Evolutionary conservation across 169 alveolate species (phyloP).

Genomic region (Cryptosporidium sp.): DNA sequence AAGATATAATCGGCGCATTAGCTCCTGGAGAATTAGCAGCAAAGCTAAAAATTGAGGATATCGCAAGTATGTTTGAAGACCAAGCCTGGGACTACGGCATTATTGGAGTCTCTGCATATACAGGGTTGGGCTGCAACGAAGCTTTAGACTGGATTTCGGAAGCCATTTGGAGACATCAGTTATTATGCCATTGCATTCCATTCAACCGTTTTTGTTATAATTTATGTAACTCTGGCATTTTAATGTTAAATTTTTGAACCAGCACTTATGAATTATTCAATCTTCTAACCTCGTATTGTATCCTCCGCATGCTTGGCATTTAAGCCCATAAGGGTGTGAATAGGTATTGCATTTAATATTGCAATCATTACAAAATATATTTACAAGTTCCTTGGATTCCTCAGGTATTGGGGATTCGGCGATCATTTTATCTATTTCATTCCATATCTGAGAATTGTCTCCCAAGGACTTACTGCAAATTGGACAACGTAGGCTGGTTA

Average conservation of each 20-base stretch:
- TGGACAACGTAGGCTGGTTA: conserved; percentile 52
- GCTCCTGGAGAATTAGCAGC: conserved; percentile 27
- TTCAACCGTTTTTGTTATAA: conserved; percentile 55
- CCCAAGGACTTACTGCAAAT: conserved; percentile 34
- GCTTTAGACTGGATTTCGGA: conserved; percentile 71
- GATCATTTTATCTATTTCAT: conserved; percentile 76
- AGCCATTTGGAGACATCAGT: conserved; percentile 52
- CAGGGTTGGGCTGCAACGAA: conserved; percentile 57
- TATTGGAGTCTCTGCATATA: conserved; percentile 68
- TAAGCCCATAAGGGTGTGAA: conserved; percentile 72
- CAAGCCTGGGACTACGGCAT: conserved; percentile 6
- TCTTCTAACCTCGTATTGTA: conserved; percentile 73
- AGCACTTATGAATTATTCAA: not conserved
- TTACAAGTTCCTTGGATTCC: conserved; percentile 40
- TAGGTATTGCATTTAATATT: conserved; percentile 40
- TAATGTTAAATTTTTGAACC: not conserved
- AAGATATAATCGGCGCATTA: conserved; percentile 46
- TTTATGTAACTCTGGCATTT: conserved; percentile 12
- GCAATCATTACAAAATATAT: conserved; percentile 76
- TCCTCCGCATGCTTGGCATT: conserved; percentile 74
- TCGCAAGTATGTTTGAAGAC: conserved; percentile 3
- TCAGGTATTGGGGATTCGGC: conserved; percentile 74
- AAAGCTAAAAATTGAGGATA: conserved; percentile 23
- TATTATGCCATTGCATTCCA: conserved; percentile 48
- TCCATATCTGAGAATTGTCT: conserved; percentile 72